Conservation (phyloP, 495 filamentous ascomycete genomes). For the Paragyromitra xinjiangensis region DNA sequence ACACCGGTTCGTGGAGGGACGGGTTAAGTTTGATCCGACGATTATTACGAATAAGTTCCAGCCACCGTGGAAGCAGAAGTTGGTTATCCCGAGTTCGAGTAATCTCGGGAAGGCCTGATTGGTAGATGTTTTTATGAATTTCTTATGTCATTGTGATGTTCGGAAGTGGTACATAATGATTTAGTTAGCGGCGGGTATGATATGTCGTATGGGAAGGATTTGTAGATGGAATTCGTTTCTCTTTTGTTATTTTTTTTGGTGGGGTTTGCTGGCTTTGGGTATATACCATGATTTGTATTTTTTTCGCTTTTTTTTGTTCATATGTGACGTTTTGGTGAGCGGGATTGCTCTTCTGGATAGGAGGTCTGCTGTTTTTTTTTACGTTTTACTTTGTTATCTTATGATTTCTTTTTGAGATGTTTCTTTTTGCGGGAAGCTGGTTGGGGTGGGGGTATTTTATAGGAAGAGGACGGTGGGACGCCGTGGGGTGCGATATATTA, state of each 20-base stretch:
- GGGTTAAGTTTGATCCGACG: constrained; percentile 69
- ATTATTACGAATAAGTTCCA: constrained; percentile 58
- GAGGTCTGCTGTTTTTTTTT: constrained; percentile 32
- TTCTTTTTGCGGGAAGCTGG: no score
- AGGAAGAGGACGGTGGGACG: not conserved
- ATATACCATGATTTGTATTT: constrained; percentile 27
- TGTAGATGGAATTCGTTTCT: constrained; percentile 23
- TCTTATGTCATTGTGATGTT: constrained; percentile 24
- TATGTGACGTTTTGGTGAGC: no score
- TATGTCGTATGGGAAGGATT: not conserved
- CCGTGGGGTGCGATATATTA: constrained; percentile 10
- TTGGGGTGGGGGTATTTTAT: not conserved
- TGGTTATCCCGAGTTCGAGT: constrained; percentile 52
- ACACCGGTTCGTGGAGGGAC: constrained; percentile 84
- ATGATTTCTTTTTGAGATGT: not conserved
- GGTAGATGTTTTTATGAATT: constrained; percentile 1
- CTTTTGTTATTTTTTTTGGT: constrained; percentile 5
- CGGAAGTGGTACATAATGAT: constrained; percentile 7
- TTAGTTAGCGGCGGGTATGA: not conserved
- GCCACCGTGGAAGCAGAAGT: constrained; percentile 56
- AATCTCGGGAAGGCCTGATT: constrained; percentile 57
- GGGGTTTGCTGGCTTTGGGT: constrained; percentile 25
- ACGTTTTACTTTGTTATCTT: not conserved
- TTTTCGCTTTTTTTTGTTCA: not conserved
- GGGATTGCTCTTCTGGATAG: constrained; percentile 38